phyloP scores from a whole-genome alignment of 2,329 filamentous ascomycete genomes.

The Alternaria infectoria region DNA sequence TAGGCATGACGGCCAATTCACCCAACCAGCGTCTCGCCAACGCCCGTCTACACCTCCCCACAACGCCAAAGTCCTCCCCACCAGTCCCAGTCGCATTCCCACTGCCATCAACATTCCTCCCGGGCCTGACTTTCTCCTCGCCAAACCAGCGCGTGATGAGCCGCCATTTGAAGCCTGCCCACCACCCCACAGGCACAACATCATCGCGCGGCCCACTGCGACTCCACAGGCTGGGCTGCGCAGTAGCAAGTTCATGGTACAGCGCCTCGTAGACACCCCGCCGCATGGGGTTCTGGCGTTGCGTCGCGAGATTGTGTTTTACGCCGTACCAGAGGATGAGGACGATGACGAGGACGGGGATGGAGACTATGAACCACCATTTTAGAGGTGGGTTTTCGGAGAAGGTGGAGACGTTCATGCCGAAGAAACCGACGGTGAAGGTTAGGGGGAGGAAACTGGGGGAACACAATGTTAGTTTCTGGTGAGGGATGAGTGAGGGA shows the following conservation, averaged over 20 bases:
- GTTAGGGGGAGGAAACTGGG: constrained; percentile 63
- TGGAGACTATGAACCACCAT: constrained; percentile 54
- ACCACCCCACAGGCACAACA: constrained; percentile 49
- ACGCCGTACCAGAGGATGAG: constrained; percentile 56
- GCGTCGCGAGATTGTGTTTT: constrained; percentile 53
- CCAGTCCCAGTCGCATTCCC: background rate
- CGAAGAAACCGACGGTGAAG: constrained; percentile 57
- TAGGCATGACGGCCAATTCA: constrained; percentile 38
- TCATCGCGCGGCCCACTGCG: constrained; percentile 53
- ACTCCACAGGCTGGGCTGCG: constrained; percentile 57
- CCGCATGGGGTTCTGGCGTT: constrained; percentile 54
- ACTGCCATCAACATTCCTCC: constrained; percentile 34
- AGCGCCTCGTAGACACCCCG: constrained; percentile 60
- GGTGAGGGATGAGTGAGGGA: too few species aligned
- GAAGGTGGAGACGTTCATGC: constrained; percentile 61
- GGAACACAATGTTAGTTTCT: too few species aligned
- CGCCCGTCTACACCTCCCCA: constrained; percentile 48
- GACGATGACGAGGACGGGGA: constrained; percentile 56
- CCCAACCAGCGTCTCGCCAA: constrained; percentile 52
- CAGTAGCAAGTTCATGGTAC: constrained; percentile 55
- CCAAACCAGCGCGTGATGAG: constrained; percentile 56
- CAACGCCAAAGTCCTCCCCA: constrained; percentile 48
- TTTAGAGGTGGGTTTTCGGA: constrained; percentile 22
- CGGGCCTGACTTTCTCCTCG: constrained; percentile 49
- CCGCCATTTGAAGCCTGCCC: constrained; percentile 55